phyloP scores from a whole-genome alignment of 306 rosid species.

The Citrullus mucosospermus region DNA sequence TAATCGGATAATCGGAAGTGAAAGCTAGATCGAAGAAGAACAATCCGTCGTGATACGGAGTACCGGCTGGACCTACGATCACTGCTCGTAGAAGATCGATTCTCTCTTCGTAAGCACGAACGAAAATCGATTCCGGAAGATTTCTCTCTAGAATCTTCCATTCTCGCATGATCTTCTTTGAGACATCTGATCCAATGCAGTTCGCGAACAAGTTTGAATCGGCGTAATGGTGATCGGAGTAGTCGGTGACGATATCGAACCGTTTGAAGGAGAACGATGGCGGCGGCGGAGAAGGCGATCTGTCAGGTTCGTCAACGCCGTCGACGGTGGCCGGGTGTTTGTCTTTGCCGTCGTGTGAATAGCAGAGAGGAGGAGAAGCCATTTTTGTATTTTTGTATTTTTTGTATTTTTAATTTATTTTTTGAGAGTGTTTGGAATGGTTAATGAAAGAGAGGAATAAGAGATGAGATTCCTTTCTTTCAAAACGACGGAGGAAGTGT shows the following conservation, averaged over 20 bases:
- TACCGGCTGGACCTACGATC: conserved; percentile 40
- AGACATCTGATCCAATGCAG: neutral
- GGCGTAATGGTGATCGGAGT: conserved; percentile 1
- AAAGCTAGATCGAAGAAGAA: conserved; percentile 42
- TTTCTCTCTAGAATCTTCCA: conserved; percentile 32
- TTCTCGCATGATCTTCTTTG: conserved; percentile 31
- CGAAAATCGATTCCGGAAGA: conserved; percentile 45
- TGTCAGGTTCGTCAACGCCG: neutral
- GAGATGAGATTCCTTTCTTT: neutral
- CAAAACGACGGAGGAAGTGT: neutral
- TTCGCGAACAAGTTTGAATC: neutral
- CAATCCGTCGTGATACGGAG: conserved; percentile 45
- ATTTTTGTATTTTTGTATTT: neutral
- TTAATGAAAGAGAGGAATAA: no score
- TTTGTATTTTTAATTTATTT: no score
- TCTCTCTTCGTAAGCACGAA: conserved; percentile 27
- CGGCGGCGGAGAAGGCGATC: neutral
- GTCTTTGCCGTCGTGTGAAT: neutral
- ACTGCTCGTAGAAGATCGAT: conserved; percentile 23
- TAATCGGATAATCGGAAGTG: conserved; percentile 23
- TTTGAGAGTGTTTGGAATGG: no score
- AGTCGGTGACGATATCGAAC: neutral
- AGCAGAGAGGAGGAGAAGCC: neutral
- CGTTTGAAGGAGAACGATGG: neutral
- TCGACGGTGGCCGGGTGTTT: neutral